Evolutionary conservation across 2,329 filamentous ascomycete species (phyloP).

Genomic region (Aspergillus novofumigatus): DNA sequence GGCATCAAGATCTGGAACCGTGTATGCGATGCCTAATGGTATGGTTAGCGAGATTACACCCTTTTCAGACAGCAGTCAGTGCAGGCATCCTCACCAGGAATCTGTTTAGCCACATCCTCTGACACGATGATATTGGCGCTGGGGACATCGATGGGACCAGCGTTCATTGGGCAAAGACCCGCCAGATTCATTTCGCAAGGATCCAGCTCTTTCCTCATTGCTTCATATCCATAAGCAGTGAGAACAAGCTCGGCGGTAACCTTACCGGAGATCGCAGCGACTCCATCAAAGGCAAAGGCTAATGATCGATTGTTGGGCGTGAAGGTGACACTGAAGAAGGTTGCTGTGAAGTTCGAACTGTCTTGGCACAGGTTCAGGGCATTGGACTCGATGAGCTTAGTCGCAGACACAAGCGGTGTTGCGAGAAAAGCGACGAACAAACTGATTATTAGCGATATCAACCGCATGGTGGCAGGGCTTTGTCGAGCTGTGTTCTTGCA

Average conservation of each 20-base stretch:
- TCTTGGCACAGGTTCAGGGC: conserved; percentile 80
- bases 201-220: conserved; percentile 64
- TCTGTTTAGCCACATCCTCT: conserved; percentile 53
- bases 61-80: background rate
- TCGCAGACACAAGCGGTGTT: conserved; percentile 53
- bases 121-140: conserved; percentile 64
- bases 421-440: conserved; percentile 40
- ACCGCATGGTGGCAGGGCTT: conserved; percentile 27
- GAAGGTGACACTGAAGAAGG: conserved; percentile 74
- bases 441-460: conserved; percentile 30
- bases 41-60: conserved; percentile 4
- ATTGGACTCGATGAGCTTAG: conserved; percentile 70
- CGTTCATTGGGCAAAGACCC: conserved; percentile 86
- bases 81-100: conserved; percentile 56
- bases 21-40: conserved; percentile 68
- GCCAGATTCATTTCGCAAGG: conserved; percentile 67
- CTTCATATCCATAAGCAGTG: conserved; percentile 75
- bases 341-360: conserved; percentile 79
- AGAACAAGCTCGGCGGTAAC: conserved; percentile 73
- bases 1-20: conserved; percentile 85
- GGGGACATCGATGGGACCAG: conserved; percentile 69
- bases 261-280: conserved; percentile 77
- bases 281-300: conserved; percentile 69
- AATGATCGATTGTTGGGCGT: conserved; percentile 63
- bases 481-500: conserved; percentile 1